phyloP scores from a whole-genome alignment of 2,329 filamentous ascomycete species.

The Chalaropsis thielavioides region DNA sequence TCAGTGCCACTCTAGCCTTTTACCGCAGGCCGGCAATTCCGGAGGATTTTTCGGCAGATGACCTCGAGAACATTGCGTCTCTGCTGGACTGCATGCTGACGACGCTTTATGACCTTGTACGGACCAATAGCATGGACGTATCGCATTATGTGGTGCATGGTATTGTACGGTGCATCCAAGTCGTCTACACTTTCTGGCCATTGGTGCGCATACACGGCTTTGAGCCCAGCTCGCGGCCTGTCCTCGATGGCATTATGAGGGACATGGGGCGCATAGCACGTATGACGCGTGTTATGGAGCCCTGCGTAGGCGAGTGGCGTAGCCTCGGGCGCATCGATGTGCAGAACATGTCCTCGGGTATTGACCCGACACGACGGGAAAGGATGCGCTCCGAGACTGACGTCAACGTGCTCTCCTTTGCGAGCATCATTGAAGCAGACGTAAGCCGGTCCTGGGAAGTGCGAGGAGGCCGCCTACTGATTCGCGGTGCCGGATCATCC shows the following conservation, averaged over 20 bases:
- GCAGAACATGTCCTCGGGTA: conserved; percentile 20
- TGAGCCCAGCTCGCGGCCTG: neutral
- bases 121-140: neutral
- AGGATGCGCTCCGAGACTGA: conserved; percentile 27
- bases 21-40: conserved; percentile 1
- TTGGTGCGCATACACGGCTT: conserved; percentile 3
- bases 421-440: conserved; percentile 24
- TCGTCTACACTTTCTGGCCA: conserved; percentile 6
- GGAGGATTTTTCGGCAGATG: neutral
- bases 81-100: neutral
- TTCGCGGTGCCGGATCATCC: conserved; percentile 17
- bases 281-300: conserved; percentile 1
- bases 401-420: conserved; percentile 24
- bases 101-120: conserved; percentile 10
- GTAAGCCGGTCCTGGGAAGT: conserved; percentile 21
- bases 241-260: neutral
- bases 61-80: neutral
- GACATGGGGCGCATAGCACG: neutral
- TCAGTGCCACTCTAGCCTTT: conserved; percentile 28
- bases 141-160: conserved; percentile 3
- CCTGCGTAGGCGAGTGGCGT: neutral
- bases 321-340: conserved; percentile 1
- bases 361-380: conserved; percentile 25
- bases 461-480: conserved; percentile 19
- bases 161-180: neutral